phyloP scores from a whole-genome alignment of 2,329 filamentous ascomycete genomes.

The Venturia nashicola region DNA sequence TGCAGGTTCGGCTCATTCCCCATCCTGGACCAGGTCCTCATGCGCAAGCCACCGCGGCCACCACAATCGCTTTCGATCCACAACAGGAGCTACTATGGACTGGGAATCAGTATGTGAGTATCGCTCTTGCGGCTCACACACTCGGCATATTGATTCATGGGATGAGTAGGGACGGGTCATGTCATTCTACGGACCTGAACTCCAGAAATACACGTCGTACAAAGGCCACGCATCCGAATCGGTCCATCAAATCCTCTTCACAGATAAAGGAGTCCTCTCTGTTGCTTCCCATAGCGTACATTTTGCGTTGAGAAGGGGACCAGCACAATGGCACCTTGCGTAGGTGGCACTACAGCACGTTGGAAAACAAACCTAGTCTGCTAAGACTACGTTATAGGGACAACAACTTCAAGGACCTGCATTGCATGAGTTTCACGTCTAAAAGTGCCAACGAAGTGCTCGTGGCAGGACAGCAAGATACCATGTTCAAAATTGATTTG shows the following conservation, averaged over 20 bases:
- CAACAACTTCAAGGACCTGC: conserved; percentile 70
- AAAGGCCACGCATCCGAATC: conserved; percentile 70
- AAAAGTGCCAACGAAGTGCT: conserved; percentile 74
- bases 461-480: conserved; percentile 73
- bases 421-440: conserved; percentile 91
- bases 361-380: not conserved
- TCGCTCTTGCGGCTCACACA: not conserved
- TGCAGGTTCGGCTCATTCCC: conserved; percentile 67
- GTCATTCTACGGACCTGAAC: conserved; percentile 75
- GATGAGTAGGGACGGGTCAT: conserved; percentile 64
- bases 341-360: conserved; percentile 29
- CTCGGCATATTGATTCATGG: conserved; percentile 10
- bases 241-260: conserved; percentile 80
- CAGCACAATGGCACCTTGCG: conserved; percentile 79
- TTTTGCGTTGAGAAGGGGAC: conserved; percentile 71
- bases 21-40: conserved; percentile 66
- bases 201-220: conserved; percentile 85
- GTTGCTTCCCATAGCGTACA: conserved; percentile 75
- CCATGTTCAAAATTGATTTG: conserved; percentile 67
- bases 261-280: conserved; percentile 81
- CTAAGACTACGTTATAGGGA: conserved; percentile 33
- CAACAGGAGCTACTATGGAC: conserved; percentile 85
- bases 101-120: conserved; percentile 73
- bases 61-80: conserved; percentile 79
- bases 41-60: conserved; percentile 57